Percentiles rank a stretch among this genome's conserved stretches.
Conservation (phyloP, 306 rosid genomes). For the Lablab purpureus region DNA sequence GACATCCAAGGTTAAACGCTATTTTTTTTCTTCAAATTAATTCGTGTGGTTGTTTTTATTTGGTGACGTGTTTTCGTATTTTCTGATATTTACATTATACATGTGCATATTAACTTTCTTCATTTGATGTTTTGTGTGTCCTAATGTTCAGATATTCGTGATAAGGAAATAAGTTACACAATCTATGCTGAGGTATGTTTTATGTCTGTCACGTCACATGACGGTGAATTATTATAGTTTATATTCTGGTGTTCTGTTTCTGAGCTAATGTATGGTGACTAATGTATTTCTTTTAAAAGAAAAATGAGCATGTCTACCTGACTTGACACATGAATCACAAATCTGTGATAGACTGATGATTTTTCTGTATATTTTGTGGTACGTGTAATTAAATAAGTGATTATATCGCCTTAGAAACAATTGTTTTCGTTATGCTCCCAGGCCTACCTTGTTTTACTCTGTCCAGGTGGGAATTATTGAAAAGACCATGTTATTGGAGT, state of each 20-base stretch:
- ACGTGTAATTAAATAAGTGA: not conserved
- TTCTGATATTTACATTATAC: not conserved
- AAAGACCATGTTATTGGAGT: not conserved
- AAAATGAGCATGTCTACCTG: not conserved
- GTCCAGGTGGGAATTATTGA: not conserved
- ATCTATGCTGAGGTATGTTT: conserved; percentile 43
- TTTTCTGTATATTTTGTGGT: not conserved
- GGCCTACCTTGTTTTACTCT: not conserved
- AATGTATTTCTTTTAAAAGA: not conserved
- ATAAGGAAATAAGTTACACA: conserved; percentile 38
- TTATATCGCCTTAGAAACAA: not conserved
- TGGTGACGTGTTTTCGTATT: not conserved
- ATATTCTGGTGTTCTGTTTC: conserved; percentile 6
- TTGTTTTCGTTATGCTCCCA: not conserved
- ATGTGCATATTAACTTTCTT: not conserved
- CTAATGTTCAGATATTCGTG: conserved; percentile 37
- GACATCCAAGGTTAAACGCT: conserved; percentile 28
- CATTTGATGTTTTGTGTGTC: not conserved
- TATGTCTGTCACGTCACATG: not conserved
- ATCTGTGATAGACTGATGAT: not conserved
- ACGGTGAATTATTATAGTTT: not conserved
- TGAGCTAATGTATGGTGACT: not conserved
- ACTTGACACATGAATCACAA: not conserved
- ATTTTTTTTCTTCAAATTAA: not conserved
- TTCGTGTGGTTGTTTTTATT: not conserved